Percentiles rank a stretch among this genome's conserved stretches.
phyloP scores from a whole-genome alignment of 352 stramenopile genomes.

The Globisporangium mamillatum region DNA sequence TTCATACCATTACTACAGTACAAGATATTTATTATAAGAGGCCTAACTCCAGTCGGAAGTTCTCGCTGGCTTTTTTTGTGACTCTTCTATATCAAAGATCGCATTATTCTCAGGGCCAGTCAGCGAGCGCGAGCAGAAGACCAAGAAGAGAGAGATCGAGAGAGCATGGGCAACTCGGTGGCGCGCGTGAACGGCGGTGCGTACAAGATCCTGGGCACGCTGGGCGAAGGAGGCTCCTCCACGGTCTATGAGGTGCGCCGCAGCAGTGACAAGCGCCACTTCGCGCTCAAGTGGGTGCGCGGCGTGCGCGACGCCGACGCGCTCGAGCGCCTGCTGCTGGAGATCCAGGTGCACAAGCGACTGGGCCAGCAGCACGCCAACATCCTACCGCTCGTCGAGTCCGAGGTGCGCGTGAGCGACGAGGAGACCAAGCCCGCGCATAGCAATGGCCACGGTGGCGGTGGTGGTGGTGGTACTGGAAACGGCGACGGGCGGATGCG shows the following conservation, averaged over 20 bases:
- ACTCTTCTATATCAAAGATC: conserved; percentile 15
- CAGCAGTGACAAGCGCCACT: conserved; percentile 19
- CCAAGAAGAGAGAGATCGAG: background rate
- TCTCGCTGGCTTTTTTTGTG: background rate
- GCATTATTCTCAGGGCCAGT: background rate
- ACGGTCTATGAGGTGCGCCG: conserved; percentile 57
- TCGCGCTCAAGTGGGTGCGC: conserved; percentile 70
- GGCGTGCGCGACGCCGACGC: conserved; percentile 51
- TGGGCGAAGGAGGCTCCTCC: conserved; percentile 75
- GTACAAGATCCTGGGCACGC: conserved; percentile 46
- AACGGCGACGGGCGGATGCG: background rate
- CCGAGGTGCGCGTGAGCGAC: conserved; percentile 34
- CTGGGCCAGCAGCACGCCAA: conserved; percentile 46
- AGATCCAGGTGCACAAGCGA: conserved; percentile 66
- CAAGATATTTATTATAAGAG: background rate
- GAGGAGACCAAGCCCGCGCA: background rate
- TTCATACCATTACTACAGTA: too few species aligned
- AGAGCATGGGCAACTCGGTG: conserved; percentile 55
- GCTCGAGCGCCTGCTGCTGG: conserved; percentile 53
- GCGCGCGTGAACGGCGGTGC: conserved; percentile 55
- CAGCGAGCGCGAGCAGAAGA: background rate
- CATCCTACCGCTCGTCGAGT: conserved; percentile 47
- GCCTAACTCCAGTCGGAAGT: background rate
- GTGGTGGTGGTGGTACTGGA: background rate
- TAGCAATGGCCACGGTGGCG: background rate